These are phyloP conservation scores for Cadophora luteo-olivacea DNA, from an alignment of 2,329 filamentous ascomycete genomes.

Conservation along the genomic window DNA sequence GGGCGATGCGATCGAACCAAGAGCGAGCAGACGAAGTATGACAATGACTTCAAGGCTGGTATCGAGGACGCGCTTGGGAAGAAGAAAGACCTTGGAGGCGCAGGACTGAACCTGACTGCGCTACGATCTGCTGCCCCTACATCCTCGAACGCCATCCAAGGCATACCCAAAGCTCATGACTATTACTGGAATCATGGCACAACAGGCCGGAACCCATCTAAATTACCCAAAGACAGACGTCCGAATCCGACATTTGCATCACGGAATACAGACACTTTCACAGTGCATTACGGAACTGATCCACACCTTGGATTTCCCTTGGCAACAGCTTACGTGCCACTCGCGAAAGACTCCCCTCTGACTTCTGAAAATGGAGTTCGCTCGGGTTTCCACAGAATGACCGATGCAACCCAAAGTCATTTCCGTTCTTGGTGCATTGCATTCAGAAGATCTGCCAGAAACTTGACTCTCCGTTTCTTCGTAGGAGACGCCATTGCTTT, in stretches of 20 bases:
- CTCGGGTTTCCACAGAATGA: slow-evolving; percentile 7
- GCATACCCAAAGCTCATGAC: slow-evolving; percentile 6
- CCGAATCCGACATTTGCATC: slow-evolving; percentile 27
- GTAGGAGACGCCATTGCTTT: slow-evolving; percentile 30
- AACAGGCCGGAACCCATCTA: slow-evolving; percentile 3
- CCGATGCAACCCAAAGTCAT: slow-evolving; percentile 16
- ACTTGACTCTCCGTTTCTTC: slow-evolving; percentile 22
- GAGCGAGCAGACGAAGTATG: background rate
- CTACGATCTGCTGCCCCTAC: slow-evolving; percentile 19
- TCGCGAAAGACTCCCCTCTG: slow-evolving; percentile 10
- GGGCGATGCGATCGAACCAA: background rate
- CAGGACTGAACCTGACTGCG: background rate
- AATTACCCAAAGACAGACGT: background rate
- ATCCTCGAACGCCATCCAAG: background rate
- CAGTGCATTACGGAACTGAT: slow-evolving; percentile 24
- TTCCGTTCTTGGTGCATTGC: slow-evolving; percentile 14
- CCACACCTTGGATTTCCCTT: slow-evolving; percentile 28
- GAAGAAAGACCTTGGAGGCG: background rate
- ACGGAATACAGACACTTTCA: background rate
- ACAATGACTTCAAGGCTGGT: background rate
- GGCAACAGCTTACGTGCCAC: slow-evolving; percentile 21
- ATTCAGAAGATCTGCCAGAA: slow-evolving; percentile 11
- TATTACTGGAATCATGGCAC: slow-evolving; percentile 22
- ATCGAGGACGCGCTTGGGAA: background rate
- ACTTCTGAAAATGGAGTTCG: background rate